Conservation (phyloP, 495 filamentous ascomycete genomes). For the Pseudoneurospora amorphoporcata region DNA sequence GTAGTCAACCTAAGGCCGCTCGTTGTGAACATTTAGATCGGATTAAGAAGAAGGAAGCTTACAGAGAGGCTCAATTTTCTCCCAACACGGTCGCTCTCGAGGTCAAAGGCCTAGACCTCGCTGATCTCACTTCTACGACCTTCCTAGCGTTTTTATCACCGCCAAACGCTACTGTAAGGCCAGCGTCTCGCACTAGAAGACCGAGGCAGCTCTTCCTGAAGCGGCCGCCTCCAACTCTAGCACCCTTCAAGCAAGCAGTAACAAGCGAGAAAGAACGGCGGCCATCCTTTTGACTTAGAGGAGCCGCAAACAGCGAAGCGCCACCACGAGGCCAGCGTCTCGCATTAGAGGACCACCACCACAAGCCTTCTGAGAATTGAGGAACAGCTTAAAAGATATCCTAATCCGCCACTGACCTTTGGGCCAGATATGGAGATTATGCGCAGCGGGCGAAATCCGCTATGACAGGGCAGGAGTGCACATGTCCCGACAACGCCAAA, state of each 20-base stretch:
- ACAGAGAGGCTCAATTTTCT: conserved; percentile 52
- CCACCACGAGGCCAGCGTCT: too few species aligned
- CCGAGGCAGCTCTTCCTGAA: conserved; percentile 54
- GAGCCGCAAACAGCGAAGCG: too few species aligned
- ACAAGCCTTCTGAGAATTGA: conserved; percentile 38
- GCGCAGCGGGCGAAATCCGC: conserved; percentile 24
- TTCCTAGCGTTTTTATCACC: conserved; percentile 68
- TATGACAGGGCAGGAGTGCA: too few species aligned
- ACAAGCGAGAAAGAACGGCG: too few species aligned
- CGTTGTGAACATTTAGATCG: conserved; percentile 11
- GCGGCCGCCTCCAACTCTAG: too few species aligned
- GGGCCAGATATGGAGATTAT: conserved; percentile 41
- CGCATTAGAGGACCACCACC: too few species aligned
- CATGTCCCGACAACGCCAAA: too few species aligned
- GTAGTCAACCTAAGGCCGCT: conserved; percentile 41
- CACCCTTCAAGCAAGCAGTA: too few species aligned
- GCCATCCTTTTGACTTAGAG: too few species aligned
- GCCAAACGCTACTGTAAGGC: conserved; percentile 45
- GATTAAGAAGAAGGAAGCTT: conserved; percentile 21
- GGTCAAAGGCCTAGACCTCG: conserved; percentile 57
- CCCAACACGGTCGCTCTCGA: conserved; percentile 69
- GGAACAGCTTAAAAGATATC: conserved; percentile 36
- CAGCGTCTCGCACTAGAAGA: too few species aligned
- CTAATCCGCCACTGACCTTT: conserved; percentile 44
- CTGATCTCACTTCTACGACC: conserved; percentile 66